These are phyloP conservation scores for Curvularia verruculosa DNA, from an alignment of 2,329 filamentous ascomycete species.

Conservation along the genomic window DNA sequence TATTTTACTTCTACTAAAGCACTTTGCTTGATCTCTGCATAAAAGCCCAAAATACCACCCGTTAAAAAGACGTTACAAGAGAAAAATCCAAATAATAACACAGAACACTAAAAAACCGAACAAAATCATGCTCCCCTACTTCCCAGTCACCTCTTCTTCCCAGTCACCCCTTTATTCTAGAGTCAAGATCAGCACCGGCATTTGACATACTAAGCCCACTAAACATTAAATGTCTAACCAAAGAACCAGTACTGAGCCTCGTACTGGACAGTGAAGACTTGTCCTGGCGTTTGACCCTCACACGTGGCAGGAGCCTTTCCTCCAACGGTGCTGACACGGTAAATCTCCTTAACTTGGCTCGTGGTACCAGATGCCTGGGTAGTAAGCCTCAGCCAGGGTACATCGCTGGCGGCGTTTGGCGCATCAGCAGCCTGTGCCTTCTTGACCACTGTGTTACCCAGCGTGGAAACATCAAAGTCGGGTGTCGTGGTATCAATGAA, in stretches of 20 bases:
- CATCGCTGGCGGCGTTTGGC: conserved; percentile 63
- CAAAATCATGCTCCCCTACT: neutral
- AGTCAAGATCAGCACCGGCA: neutral
- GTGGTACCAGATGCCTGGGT: conserved; percentile 44
- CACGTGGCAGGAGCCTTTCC: conserved; percentile 77
- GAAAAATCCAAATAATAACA: neutral
- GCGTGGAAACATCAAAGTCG: conserved; percentile 77
- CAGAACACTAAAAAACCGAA: neutral
- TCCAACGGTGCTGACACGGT: conserved; percentile 81
- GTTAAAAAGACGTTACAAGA: neutral
- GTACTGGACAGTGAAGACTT: conserved; percentile 78
- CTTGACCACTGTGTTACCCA: conserved; percentile 67
- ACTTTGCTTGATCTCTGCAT: neutral
- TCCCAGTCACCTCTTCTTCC: too few relatives aligned
- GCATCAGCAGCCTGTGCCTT: conserved; percentile 70
- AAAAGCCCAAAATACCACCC: neutral
- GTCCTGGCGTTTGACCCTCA: conserved; percentile 50
- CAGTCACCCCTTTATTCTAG: neutral
- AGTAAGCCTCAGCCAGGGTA: conserved; percentile 79
- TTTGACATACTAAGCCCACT: neutral
- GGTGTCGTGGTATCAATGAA: conserved; percentile 75
- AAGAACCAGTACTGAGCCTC: conserved; percentile 77
- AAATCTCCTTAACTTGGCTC: conserved; percentile 70
- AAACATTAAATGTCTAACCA: conserved; percentile 16
- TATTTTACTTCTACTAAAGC: neutral